phyloP scores from a whole-genome alignment of 2,329 filamentous ascomycete genomes.

The Fusarium bactridioides region DNA sequence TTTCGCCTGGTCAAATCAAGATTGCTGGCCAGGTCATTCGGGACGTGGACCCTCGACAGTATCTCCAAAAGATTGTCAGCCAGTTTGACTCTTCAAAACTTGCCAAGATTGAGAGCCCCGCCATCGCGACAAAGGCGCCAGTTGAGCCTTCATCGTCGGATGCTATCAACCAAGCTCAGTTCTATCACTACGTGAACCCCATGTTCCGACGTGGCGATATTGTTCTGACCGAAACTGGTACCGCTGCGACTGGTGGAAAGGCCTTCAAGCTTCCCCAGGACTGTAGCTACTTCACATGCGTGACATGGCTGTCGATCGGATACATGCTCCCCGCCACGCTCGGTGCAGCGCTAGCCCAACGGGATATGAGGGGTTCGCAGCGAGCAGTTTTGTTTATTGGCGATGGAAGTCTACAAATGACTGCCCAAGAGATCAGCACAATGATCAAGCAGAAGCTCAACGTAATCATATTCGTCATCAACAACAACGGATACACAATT shows the following conservation, averaged over 20 bases:
- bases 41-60: neutral
- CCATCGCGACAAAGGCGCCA: neutral
- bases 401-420: conserved; percentile 10
- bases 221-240: conserved; percentile 8
- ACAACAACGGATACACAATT: conserved; percentile 16
- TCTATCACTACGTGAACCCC: conserved; percentile 7
- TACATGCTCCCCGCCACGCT: conserved; percentile 20
- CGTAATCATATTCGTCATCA: conserved; percentile 9
- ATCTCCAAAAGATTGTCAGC: neutral
- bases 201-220: conserved; percentile 3
- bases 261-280: neutral
- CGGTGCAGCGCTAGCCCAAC: conserved; percentile 1
- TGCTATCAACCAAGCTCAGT: neutral
- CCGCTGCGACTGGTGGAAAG: conserved; percentile 14
- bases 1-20: neutral
- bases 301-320: conserved; percentile 15
- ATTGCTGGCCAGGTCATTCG: neutral
- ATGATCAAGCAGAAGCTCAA: conserved; percentile 14
- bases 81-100: neutral
- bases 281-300: neutral
- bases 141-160: neutral
- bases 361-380: neutral
- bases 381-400: conserved; percentile 13
- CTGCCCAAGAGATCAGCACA: conserved; percentile 10
- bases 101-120: neutral